Evolutionary conservation across 257 asterid genomes (phyloP), one percentile per base, ranked within the genome.

Genomic region (Solanum sejunctum): DNA sequence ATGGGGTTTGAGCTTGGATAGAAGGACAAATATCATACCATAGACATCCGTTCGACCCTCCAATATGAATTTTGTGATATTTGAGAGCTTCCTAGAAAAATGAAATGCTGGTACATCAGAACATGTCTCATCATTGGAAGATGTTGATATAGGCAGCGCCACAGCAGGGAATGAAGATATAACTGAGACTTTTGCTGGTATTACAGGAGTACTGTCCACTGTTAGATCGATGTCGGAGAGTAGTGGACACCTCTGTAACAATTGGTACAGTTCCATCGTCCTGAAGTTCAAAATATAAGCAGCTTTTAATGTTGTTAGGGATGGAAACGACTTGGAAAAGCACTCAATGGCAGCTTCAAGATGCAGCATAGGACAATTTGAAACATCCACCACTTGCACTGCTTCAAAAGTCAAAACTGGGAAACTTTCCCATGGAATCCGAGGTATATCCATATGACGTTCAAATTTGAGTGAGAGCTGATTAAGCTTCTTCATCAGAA

Each of bases 381-480:
- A 95, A 84, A 95, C 90, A 88, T 93, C 97, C 90, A 93, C 92
- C 88, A 92, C 98, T 64, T 92, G 89, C 61, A 95, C 95, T 69
- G 91, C 93, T 89, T 88, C 92, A 90, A 92, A 94, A 84, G 90
- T 84, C 89, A 88, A 89, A 64, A 87, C 82, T 83, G 90, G 91
- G 77, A 86, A 79, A 60, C 41, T 84, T 69, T 84, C 89, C 88
- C 78, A 67, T 13, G 88, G 64, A 86, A 90, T 79, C 83, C 60
- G 85, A 54, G 84, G 85, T 85, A 84, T 82, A 56, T 81, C 81
- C 73, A 52, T 83, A 73, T 81, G 78, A 84, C 39, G 82, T 73
- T 86, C 89, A 86, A 81, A 86, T 78, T 86, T 87, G 41, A 86
- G 64, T 20, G 86, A 87, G 86, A 81, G 86, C 85, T 85, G 87